Base-by-base conservation (phyloP, 352 stramenopile genomes). In the Pythium grandisporangium region DNA sequence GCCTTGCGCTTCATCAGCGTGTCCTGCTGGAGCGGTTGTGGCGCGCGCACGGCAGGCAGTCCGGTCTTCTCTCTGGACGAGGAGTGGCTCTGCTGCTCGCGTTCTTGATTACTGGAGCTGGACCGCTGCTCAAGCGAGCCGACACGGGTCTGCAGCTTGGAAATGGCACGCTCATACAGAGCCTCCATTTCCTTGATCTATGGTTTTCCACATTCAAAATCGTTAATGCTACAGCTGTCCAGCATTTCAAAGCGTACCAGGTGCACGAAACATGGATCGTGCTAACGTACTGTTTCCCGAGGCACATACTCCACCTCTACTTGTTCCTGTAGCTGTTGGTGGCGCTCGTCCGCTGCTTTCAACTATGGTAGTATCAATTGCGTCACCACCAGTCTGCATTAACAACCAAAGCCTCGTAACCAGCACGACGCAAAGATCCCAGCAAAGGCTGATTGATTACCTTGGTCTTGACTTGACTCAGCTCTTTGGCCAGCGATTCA, bases 171-270 rank as follows among this genome's bases (percentile, higher is more conserved):
- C 54, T 84, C 66, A 20, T 88, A 88, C 20, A 85, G 26, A n/a
- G 42, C 33, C 43, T 87, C 74, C 74, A 87, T 87, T 29, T 84
- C 61, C 37, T 69, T 68, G 36, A 84, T 76, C 70, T 87, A 32
- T n/a, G n/a, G n/a, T n/a, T n/a, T n/a, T n/a, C n/a, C n/a, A n/a
- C n/a, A n/a, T n/a, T n/a, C n/a, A n/a, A n/a, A n/a, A n/a, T n/a
- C n/a, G 27, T 32, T 1, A 32, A 21, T n/a, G n/a, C n/a, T n/a
- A n/a, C n/a, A n/a, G n/a, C n/a, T n/a, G n/a, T n/a, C n/a, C n/a
- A n/a, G n/a, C n/a, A n/a, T n/a, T n/a, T n/a, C n/a, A n/a, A n/a
- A n/a, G n/a, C n/a, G n/a, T n/a, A n/a, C n/a, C n/a, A n/a, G n/a
- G n/a, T n/a, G n/a, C n/a, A n/a, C n/a, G n/a, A n/a, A n/a, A n/a